Base-by-base conservation (phyloP, 768 basidiomycete species). In the Myochromella boudieri region DNA sequence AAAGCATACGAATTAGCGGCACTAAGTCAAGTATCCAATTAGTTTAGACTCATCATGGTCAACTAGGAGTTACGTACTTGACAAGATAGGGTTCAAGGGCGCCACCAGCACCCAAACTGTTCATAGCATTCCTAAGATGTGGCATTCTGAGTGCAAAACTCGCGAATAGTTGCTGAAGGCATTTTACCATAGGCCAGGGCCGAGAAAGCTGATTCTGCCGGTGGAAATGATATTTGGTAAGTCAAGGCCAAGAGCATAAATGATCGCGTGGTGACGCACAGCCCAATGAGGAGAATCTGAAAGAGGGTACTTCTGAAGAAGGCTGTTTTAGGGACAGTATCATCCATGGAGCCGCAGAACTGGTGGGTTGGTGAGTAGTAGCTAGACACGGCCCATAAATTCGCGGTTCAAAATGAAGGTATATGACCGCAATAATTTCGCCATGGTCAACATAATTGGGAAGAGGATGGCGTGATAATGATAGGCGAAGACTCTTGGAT, bases 81-180 rank as follows among this genome's bases (percentile, higher is more conserved):
- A 52, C 52, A 22, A 54, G 56, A 28, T 54, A 49, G 10, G 55
- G 55, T 27, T 49, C 42, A 3, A 56, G 40, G 3, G 55, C 55
- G n/a, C 52, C 55, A 2, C 55, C 55, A 26, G 52, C 52, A 6
- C 52, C 55, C 5, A 56, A 38, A 37, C 48, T 53, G 28, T 53
- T 56, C 38, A 38, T 56, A 6, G 52, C 52, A 38, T 52, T 57
- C 50, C 53, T 52, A 24, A n/a, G 33, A 37, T 20, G n/a, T 20
- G 6, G 5, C 36, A n/a, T 38, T 9, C 17, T 6, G 4, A 17
- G 25, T 27, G n/a, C n/a, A n/a, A n/a, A n/a, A n/a, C n/a, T n/a
- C n/a, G n/a, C n/a, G n/a, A n/a, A n/a, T n/a, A 18, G 18, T 37
- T 21, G 28, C 20, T 7, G 2, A 6, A 34, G 21, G n/a, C n/a